Conservation (phyloP, 2,329 filamentous ascomycete genomes). For the Huntiella abstrusa region DNA sequence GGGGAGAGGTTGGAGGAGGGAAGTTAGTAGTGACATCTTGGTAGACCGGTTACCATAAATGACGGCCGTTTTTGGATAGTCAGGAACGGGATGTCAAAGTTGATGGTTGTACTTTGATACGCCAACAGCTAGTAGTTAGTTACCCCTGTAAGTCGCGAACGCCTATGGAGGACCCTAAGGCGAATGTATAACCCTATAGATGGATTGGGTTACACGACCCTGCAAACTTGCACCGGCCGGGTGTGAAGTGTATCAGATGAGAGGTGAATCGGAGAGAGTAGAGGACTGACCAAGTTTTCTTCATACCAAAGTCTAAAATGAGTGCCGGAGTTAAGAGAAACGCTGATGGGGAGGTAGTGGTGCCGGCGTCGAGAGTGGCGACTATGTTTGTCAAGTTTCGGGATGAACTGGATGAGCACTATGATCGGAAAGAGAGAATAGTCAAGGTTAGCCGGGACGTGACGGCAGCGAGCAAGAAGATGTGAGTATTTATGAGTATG, state of each 20-base stretch:
- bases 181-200: too few species aligned
- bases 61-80: too few species aligned
- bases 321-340: conserved; percentile 30
- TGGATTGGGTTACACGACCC: too few species aligned
- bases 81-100: not conserved
- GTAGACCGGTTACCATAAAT: not conserved
- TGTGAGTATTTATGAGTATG: conserved; percentile 32
- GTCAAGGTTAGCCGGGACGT: conserved; percentile 86
- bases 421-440: conserved; percentile 76
- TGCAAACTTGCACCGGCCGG: too few species aligned
- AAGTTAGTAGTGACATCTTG: conserved; percentile 6
- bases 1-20: conserved; percentile 10
- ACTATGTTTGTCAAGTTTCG: conserved; percentile 76
- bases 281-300: not conserved
- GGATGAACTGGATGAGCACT: conserved; percentile 77
- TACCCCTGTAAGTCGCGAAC: too few species aligned
- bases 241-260: too few species aligned
- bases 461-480: conserved; percentile 90
- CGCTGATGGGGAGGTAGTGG: conserved; percentile 27
- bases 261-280: not conserved
- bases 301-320: not conserved
- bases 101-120: not conserved
- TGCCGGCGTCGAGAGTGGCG: conserved; percentile 26
- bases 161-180: too few species aligned
- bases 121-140: too few species aligned